phyloP scores from a whole-genome alignment of 2,329 filamentous ascomycete species.

The Ustilaginoidea virens region DNA sequence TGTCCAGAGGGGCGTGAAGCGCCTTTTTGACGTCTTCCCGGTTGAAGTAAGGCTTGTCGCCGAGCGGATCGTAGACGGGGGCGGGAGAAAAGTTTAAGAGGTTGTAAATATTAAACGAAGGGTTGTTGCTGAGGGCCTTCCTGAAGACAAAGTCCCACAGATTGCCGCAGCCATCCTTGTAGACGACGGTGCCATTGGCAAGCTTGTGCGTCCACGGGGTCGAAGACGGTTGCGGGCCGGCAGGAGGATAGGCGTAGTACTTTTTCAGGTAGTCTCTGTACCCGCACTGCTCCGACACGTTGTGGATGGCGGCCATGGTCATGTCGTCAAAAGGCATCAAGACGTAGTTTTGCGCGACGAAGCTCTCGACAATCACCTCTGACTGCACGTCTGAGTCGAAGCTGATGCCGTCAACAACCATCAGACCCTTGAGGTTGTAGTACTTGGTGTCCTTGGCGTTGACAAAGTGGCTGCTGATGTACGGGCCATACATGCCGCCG shows the following conservation, averaged over 20 bases:
- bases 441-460: constrained; percentile 48
- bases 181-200: constrained; percentile 13
- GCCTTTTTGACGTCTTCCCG: constrained; percentile 52
- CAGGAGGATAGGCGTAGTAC: constrained; percentile 54
- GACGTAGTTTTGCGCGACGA: constrained; percentile 42
- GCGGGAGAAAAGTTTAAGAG: constrained; percentile 61
- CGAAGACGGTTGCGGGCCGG: constrained; percentile 37
- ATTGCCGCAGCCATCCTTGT: constrained; percentile 34
- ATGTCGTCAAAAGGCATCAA: constrained; percentile 50
- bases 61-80: constrained; percentile 50
- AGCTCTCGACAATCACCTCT: constrained; percentile 36
- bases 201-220: constrained; percentile 25
- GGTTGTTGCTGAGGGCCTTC: constrained; percentile 45
- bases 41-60: constrained; percentile 63
- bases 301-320: constrained; percentile 35
- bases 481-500: constrained; percentile 52
- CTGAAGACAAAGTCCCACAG: constrained; percentile 39
- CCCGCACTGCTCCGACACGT: constrained; percentile 40
- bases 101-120: constrained; percentile 68
- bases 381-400: constrained; percentile 30
- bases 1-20: constrained; percentile 43
- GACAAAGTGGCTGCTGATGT: constrained; percentile 59
- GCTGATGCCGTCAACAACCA: constrained; percentile 59
- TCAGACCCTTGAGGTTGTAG: constrained; percentile 51
- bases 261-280: constrained; percentile 43